These are phyloP conservation scores for Poterioochromonas sp. DNA, from an alignment of 352 stramenopile genomes.

Conservation along the genomic window DNA sequence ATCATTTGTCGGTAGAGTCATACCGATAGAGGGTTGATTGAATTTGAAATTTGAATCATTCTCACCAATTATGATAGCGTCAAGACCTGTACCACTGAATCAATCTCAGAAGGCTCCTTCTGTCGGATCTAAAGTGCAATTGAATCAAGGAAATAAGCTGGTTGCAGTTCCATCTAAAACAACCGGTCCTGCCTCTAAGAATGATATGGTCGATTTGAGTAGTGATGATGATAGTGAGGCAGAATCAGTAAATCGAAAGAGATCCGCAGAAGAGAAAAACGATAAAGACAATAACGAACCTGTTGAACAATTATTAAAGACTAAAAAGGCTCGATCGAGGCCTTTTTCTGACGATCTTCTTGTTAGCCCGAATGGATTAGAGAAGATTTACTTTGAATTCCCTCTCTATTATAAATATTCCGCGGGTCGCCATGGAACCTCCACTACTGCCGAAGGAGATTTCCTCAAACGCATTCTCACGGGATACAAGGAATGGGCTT, in stretches of 20 bases:
- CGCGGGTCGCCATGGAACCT: background rate
- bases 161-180: no score
- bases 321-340: background rate
- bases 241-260: background rate
- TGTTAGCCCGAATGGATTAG: background rate
- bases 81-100: no score
- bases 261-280: background rate
- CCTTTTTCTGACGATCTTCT: conserved; percentile 22
- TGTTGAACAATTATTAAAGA: background rate
- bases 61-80: no score
- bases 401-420: background rate
- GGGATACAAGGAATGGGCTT: conserved; percentile 26
- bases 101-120: no score
- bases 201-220: no score
- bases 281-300: background rate
- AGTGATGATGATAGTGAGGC: background rate
- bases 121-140: no score
- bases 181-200: no score
- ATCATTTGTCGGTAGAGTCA: no score
- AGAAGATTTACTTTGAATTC: conserved; percentile 14
- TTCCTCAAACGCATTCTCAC: background rate
- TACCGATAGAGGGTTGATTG: no score
- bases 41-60: no score
- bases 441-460: background rate
- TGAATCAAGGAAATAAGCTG: no score